Evolutionary conservation across 768 basidiomycete species (phyloP), one percentile per base, ranked within the genome.

Genomic region (Xerocomus spinulosus): DNA sequence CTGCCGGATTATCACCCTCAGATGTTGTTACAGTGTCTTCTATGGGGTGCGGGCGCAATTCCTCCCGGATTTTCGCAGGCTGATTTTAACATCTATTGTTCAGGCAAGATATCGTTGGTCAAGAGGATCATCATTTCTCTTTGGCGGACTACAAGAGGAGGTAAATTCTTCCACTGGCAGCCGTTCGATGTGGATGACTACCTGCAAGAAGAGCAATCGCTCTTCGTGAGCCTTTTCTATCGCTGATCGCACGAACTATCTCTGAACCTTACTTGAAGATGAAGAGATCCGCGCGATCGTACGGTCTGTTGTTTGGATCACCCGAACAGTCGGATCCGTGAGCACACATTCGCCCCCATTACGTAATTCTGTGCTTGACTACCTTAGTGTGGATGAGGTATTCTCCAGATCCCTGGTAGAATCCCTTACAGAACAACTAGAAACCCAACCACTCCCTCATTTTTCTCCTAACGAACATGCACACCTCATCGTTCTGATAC

Each of bases 1-100:
- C 68, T 97, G 29, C 79, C 82, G 15, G 90, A 96, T 65, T 93
- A 90, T 64, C 92, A 97, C 68, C 94, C 95, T 4, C 91, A 94
- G 60, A 85, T 95, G 77, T 64, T 98, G 15, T 69, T 93, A 12
- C 94, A 97, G 60, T 95, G 92, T 61, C 72, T 97, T 46, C 70
- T 96, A 8, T 95, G 92, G 93, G 86, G 94, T 94, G 56, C 48
- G 45, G 5, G 24, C 80, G 62, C 10, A 40, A 18, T 13, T 25
- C 29, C 39, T 37, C 30, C 23, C 35, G 32, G 29, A 35, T 29
- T 32, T 50, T 9, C 9, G 12, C 10, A 8, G 3, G 12, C 37
- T 26, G n/a, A 44, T 50, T 24, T 34, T 44, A n/a, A 46, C 32
- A 57, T 38, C 29, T 29, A 14, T 41, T 44, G 12, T 38, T 7